Percentiles rank a stretch among this genome's conserved stretches.
Conservation (phyloP, 1,284 basidiomycete genomes). For the Ustilago sp. region DNA sequence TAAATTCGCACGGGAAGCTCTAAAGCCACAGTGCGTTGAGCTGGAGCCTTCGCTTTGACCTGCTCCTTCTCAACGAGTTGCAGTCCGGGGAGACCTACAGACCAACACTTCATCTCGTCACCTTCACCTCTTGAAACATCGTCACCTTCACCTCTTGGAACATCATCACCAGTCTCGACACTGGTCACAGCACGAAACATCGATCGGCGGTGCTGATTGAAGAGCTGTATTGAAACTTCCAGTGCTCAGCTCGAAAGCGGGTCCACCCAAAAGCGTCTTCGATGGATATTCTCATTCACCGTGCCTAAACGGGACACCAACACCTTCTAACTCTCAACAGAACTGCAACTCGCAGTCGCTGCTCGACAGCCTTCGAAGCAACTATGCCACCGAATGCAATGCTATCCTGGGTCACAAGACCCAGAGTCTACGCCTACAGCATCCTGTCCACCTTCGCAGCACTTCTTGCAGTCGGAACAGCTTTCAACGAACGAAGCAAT, state of each 20-base stretch:
- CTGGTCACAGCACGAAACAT: not conserved
- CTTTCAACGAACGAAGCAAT: constrained; percentile 85
- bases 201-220: not conserved
- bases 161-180: not conserved
- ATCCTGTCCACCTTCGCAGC: constrained; percentile 49
- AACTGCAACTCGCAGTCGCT: not conserved
- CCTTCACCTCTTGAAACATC: not conserved
- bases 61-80: not conserved
- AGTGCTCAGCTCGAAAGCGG: not conserved
- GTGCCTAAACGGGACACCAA: constrained; percentile 25
- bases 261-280: not conserved
- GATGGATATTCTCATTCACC: constrained; percentile 7
- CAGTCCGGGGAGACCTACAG: constrained; percentile 13
- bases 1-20: too few species aligned
- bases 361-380: not conserved
- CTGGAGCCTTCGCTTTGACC: constrained; percentile 21
- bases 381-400: constrained; percentile 33
- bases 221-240: not conserved
- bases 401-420: constrained; percentile 41
- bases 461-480: constrained; percentile 72
- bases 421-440: constrained; percentile 56
- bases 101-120: constrained; percentile 26
- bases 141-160: not conserved
- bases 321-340: not conserved
- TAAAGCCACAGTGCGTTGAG: constrained; percentile 14